phyloP scores from a whole-genome alignment of 2,329 filamentous ascomycete genomes.

The Pseudogymnoascus sp. region DNA sequence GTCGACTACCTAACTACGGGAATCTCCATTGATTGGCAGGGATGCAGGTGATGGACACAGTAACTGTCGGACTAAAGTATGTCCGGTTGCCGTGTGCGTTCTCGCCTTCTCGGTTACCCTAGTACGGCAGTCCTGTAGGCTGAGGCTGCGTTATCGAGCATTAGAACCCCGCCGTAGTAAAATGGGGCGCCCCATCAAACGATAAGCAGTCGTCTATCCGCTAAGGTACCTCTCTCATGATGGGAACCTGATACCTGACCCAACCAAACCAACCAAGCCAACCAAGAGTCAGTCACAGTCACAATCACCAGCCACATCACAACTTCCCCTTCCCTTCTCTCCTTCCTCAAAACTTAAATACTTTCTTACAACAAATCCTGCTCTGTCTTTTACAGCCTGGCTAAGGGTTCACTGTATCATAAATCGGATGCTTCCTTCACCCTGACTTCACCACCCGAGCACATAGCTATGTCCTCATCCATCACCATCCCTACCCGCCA shows the following conservation, averaged over 20 bases:
- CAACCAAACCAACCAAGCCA: not conserved
- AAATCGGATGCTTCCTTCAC: conserved; percentile 4
- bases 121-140: no score
- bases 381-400: not conserved
- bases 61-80: not conserved
- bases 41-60: not conserved
- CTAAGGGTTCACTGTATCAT: not conserved
- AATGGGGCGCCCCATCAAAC: not conserved
- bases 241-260: not conserved
- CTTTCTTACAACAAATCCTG: not conserved
- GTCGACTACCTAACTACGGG: conserved; percentile 3
- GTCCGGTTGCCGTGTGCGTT: not conserved
- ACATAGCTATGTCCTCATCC: conserved; percentile 53
- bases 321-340: not conserved
- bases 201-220: not conserved
- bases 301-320: not conserved
- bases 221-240: not conserved
- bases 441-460: conserved; percentile 7
- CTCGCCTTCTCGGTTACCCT: no score
- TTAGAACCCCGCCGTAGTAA: not conserved
- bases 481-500: conserved; percentile 57
- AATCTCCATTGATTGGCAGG: not conserved
- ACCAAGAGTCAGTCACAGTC: not conserved
- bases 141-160: not conserved
- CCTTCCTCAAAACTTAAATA: not conserved